phyloP scores from a whole-genome alignment of 768 basidiomycete species.

The Amanita muscaria region DNA sequence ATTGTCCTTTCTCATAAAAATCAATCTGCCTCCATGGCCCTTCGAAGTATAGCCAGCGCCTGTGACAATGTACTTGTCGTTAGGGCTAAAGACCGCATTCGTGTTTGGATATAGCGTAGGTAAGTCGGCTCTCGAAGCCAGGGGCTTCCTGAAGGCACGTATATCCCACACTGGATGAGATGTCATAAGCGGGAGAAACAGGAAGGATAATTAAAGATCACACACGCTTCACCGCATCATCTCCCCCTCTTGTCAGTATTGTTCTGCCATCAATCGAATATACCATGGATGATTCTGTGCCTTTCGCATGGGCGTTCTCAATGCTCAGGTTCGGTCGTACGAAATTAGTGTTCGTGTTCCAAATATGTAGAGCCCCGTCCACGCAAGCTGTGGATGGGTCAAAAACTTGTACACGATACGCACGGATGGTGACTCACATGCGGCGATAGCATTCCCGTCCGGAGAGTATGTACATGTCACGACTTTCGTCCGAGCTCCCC shows the following conservation, averaged over 20 bases:
- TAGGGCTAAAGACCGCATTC: constrained; percentile 92
- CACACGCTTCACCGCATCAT: constrained; percentile 93
- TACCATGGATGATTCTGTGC: constrained; percentile 74
- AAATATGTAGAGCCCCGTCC: constrained; percentile 90
- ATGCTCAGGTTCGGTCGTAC: constrained; percentile 81
- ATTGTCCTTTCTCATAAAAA: constrained; percentile 64
- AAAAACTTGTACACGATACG: constrained; percentile 5
- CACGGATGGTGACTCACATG: constrained; percentile 41
- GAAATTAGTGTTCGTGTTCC: constrained; percentile 89
- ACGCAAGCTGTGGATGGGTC: constrained; percentile 52
- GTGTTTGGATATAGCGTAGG: constrained; percentile 84
- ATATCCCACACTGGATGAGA: constrained; percentile 89
- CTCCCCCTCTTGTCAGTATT: constrained; percentile 83
- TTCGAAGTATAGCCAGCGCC: constrained; percentile 65
- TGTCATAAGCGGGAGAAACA: not conserved
- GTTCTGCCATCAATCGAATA: constrained; percentile 87
- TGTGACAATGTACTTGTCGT: constrained; percentile 83
- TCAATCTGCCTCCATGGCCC: constrained; percentile 59
- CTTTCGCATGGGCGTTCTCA: constrained; percentile 83
- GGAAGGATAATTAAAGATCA: constrained; percentile 16
- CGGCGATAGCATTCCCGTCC: constrained; percentile 86
- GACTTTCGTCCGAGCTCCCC: constrained; percentile 90
- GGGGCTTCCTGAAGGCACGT: constrained; percentile 82
- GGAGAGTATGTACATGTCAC: constrained; percentile 79
- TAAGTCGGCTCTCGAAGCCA: constrained; percentile 55